A percentile compares a stretch with the other conserved stretches of the same genome.
Conservation (phyloP, 441 rosid species). For the Populus hybrid region DNA sequence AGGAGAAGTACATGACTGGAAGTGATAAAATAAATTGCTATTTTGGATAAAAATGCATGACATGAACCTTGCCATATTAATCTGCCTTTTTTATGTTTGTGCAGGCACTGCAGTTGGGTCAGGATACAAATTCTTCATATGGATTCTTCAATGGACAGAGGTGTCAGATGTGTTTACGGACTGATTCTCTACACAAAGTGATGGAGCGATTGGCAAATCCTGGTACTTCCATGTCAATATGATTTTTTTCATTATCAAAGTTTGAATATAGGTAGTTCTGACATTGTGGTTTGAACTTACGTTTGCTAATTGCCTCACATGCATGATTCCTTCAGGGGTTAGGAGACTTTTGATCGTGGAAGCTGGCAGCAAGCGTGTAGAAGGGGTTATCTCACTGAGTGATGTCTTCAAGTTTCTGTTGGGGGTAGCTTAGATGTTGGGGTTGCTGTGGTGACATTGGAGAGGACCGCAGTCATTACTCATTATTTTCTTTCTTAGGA, state of each 20-base stretch:
- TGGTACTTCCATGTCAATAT: constrained; percentile 35
- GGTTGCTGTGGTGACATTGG: constrained; percentile 1
- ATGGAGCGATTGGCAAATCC: constrained; percentile 75
- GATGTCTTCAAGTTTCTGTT: constrained; percentile 86
- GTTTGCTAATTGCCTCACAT: neutral
- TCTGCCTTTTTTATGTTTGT: constrained; percentile 7
- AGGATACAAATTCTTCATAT: constrained; percentile 58
- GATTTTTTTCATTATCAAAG: neutral
- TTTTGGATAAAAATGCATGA: neutral
- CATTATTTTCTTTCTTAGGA: constrained; percentile 26
- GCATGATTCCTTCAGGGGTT: constrained; percentile 50
- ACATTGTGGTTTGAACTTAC: neutral
- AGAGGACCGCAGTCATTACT: constrained; percentile 23
- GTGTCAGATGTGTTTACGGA: constrained; percentile 74
- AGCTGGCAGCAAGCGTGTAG: constrained; percentile 97
- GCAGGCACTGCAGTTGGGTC: constrained; percentile 97
- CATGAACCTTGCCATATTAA: neutral
- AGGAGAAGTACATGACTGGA: neutral
- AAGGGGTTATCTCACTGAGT: constrained; percentile 85
- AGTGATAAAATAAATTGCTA: neutral
- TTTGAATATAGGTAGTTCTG: neutral
- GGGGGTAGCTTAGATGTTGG: constrained; percentile 29
- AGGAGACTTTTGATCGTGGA: constrained; percentile 89
- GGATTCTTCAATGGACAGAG: constrained; percentile 64
- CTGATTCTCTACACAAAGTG: constrained; percentile 58